Evolutionary conservation across 768 basidiomycete genomes (phyloP).

Genomic region (Megacollybia marginata): DNA sequence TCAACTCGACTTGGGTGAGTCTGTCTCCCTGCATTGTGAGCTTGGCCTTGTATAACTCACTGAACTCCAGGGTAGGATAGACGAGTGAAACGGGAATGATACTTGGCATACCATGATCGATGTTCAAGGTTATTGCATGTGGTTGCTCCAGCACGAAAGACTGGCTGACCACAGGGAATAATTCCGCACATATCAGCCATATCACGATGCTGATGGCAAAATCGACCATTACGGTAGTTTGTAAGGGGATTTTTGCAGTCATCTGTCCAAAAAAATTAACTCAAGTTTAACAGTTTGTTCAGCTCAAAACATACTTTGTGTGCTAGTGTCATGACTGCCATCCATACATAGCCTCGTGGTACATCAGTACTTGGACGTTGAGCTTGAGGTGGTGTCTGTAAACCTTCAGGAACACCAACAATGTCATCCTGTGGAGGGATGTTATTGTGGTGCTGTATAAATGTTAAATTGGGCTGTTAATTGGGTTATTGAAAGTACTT

Average conservation of each 20-base stretch:
- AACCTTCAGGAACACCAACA: too few relatives aligned
- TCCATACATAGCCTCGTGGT: slow-evolving; percentile 10
- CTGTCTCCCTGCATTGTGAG: too few relatives aligned
- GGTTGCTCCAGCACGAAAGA: not conserved
- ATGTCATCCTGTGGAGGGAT: too few relatives aligned
- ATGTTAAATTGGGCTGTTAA: too few relatives aligned
- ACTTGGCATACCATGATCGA: not conserved
- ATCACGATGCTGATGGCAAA: slow-evolving; percentile 2
- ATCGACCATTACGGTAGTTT: too few relatives aligned
- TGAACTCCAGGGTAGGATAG: too few relatives aligned
- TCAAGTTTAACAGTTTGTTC: not conserved
- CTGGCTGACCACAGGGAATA: slow-evolving; percentile 8
- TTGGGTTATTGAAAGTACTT: not conserved
- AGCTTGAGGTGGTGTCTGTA: too few relatives aligned
- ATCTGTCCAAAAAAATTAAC: slow-evolving; percentile 1
- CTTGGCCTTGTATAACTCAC: too few relatives aligned
- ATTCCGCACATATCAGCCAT: slow-evolving; percentile 9
- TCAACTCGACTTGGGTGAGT: too few relatives aligned
- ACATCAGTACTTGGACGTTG: slow-evolving; percentile 1
- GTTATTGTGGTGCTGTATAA: too few relatives aligned
- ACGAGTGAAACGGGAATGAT: not conserved
- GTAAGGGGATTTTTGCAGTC: slow-evolving; percentile 6
- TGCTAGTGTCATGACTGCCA: slow-evolving; percentile 13
- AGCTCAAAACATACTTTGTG: slow-evolving; percentile 7
- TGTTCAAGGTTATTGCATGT: slow-evolving; percentile 6